Evolutionary conservation across 176 grass and related monocot genomes (phyloP).

Genomic region (Aegilops umbellulata): DNA sequence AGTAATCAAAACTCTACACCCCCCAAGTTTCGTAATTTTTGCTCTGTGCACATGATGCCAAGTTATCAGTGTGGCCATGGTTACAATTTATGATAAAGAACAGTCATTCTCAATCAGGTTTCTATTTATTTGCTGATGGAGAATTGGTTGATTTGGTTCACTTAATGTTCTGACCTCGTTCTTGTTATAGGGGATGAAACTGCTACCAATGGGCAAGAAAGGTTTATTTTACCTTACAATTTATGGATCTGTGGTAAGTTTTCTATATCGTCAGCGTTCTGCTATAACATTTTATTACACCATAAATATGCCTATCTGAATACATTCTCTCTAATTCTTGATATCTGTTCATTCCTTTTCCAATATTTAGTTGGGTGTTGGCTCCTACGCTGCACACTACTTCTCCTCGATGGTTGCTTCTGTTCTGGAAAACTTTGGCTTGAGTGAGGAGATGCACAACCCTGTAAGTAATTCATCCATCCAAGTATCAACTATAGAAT

Average conservation of each 20-base stretch:
- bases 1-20: not conserved
- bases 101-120: not conserved
- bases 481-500: not conserved
- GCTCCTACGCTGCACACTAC: slow-evolving; percentile 82
- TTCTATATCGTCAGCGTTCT: slow-evolving; percentile 14
- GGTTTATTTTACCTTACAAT: slow-evolving; percentile 81
- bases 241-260: slow-evolving; percentile 90
- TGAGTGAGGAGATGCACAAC: slow-evolving; percentile 92
- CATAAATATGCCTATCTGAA: not conserved
- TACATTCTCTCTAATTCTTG: slow-evolving; percentile 3
- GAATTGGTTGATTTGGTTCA: not conserved
- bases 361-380: slow-evolving; percentile 66
- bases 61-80: not conserved
- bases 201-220: slow-evolving; percentile 89
- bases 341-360: slow-evolving; percentile 8
- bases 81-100: not conserved
- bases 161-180: slow-evolving; percentile 20
- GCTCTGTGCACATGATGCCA: not conserved
- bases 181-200: slow-evolving; percentile 79
- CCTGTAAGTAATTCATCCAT: slow-evolving; percentile 68
- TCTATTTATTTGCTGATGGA: slow-evolving; percentile 8
- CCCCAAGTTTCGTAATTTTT: not conserved
- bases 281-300: slow-evolving; percentile 5
- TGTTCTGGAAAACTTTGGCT: slow-evolving; percentile 76
- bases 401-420: slow-evolving; percentile 74